These are phyloP conservation scores for Aspergillus sergii DNA, from an alignment of 2,329 filamentous ascomycete genomes.

Conservation along the genomic window DNA sequence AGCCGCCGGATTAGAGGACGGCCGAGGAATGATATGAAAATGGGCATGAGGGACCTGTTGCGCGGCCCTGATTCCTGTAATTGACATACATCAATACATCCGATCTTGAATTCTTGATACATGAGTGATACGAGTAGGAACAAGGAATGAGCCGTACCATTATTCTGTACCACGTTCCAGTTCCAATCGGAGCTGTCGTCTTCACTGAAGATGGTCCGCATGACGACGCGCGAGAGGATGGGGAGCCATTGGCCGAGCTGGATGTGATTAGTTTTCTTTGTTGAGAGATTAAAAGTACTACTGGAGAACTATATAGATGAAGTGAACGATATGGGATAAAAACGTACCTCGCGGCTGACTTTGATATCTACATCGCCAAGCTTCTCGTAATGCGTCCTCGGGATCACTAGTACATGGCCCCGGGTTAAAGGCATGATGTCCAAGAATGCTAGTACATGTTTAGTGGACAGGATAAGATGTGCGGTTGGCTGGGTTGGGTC, in stretches of 20 bases:
- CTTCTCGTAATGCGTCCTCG: constrained; percentile 75
- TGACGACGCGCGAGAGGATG: constrained; percentile 68
- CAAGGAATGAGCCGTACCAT: constrained; percentile 53
- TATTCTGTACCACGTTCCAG: constrained; percentile 98
- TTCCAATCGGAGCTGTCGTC: constrained; percentile 67
- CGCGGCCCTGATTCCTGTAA: constrained; percentile 72
- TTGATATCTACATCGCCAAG: constrained; percentile 67
- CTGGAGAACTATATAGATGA: no score
- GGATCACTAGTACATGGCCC: constrained; percentile 82
- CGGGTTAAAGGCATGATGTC: constrained; percentile 87
- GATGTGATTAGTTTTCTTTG: neutral
- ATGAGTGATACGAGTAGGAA: neutral
- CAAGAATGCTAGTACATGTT: constrained; percentile 79
- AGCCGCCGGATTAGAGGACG: constrained; percentile 43
- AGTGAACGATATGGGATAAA: no score
- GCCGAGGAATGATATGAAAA: constrained; percentile 90
- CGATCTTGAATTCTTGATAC: neutral
- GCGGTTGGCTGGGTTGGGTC: constrained; percentile 24
- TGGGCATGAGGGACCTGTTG: constrained; percentile 94
- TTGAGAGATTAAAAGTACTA: neutral
- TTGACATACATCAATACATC: neutral
- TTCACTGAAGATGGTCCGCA: constrained; percentile 63
- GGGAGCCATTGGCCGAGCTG: constrained; percentile 51
- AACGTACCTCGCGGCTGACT: constrained; percentile 69
- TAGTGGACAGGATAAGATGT: constrained; percentile 74